These are phyloP conservation scores for Kodamaea laetipori DNA, from an alignment of 805 yeast genomes.

Conservation along the genomic window DNA sequence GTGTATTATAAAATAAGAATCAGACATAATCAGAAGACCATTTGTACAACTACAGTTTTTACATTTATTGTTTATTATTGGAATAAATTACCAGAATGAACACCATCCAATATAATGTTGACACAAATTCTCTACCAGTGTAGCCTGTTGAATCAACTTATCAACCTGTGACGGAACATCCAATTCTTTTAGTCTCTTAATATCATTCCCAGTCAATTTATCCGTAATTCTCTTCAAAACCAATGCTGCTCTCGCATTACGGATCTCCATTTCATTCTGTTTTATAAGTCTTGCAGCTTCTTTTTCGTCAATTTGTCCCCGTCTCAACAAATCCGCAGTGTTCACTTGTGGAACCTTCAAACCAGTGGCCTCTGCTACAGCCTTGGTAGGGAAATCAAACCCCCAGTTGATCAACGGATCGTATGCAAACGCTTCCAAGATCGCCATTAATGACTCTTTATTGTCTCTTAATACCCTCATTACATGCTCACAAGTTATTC, in stretches of 20 bases:
- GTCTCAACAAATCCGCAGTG: conserved; percentile 68
- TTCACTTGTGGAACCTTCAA: conserved; percentile 66
- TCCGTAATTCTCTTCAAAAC: conserved; percentile 89
- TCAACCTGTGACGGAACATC: conserved; percentile 91
- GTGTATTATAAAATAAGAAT: too few relatives aligned
- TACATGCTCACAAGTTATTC: conserved; percentile 95
- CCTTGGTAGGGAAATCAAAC: conserved; percentile 84
- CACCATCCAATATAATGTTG: conserved; percentile 99
- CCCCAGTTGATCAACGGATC: conserved; percentile 99
- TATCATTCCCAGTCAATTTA: conserved; percentile 92
- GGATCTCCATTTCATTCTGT: conserved; percentile 68
- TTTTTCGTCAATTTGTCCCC: conserved; percentile 73
- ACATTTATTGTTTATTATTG: too few relatives aligned
- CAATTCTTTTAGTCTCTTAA: conserved; percentile 67
- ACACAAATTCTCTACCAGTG: conserved; percentile 91
- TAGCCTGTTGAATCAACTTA: conserved; percentile 90
- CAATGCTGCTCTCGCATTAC: conserved; percentile 88
- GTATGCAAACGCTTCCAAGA: conserved; percentile 95
- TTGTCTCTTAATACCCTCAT: conserved; percentile 93
- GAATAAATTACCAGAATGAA: conserved; percentile 78
- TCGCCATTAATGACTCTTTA: conserved; percentile 96
- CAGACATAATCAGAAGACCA: too few relatives aligned
- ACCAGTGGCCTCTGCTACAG: conserved; percentile 73
- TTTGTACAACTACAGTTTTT: too few relatives aligned
- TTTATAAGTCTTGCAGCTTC: conserved; percentile 72